Evolutionary conservation across 1,284 basidiomycete species (phyloP), one percentile per base, ranked within the genome.

Genomic region (Cryptococcus sp.): DNA sequence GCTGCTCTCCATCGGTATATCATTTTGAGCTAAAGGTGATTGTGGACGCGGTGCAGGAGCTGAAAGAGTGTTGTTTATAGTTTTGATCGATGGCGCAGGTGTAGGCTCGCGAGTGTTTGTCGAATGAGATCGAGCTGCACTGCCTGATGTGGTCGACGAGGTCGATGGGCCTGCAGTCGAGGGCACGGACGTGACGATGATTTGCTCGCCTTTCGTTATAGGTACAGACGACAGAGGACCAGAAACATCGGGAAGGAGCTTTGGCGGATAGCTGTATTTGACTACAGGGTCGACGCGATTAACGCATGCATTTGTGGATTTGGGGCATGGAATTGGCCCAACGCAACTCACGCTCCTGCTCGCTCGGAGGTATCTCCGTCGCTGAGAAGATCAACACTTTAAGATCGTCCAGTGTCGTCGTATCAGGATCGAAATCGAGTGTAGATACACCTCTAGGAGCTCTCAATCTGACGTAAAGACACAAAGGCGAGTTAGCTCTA

Each of bases 261-360:
- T 84, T 0, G 91, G 91, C 1, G 92, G 92, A 76, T 93, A 93
- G 44, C 91, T 90, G 27, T 84, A 83, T 78, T 89, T 93, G 65
- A 94, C 91, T 94, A 49, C 42, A 8, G 1, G n/a, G 16, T 45
- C 16, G 42, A 8, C 2, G 8, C 15, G 42, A 22, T 45, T 6
- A 25, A 45, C 6, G 22, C 42, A 10, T 22, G 11, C 22, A 5
- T 15, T n/a, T n/a, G 25, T 6, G 25, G 25, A 25, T 45, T n/a
- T 45, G 3, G 5, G 39, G 50, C 1, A 17, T n/a, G 11, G n/a
- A 16, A 38, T 17, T 16, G 35, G 7, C 16, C 25, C 3, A 27
- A 27, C 25, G 42, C 52, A 10, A 81, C 88, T 76, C 72, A 92
- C 91, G 77, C 64, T 86, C 86, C 81, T 93, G 91, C 53, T 85